Evolutionary conservation across 768 basidiomycete genomes (phyloP), one percentile per base, ranked within the genome.

Genomic region (Russula sp.): DNA sequence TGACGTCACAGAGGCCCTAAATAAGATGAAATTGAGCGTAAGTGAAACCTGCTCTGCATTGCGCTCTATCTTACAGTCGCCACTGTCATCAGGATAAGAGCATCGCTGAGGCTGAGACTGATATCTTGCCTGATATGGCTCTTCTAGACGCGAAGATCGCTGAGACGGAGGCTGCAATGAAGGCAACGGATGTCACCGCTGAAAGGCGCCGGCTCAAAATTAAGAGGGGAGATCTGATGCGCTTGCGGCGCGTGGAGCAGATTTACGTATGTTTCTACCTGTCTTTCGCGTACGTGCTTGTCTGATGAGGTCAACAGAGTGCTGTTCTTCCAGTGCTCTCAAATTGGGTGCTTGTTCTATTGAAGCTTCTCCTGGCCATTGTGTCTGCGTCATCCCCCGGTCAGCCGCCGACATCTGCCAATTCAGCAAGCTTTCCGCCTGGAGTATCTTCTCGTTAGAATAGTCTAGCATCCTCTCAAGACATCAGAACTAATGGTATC

Each of bases 341-440:
- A 24, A 90, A 88, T 49, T 94, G 93, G 85, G 95, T 98, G 3
- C 82, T 98, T 11, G 95, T 98, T 8, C 76, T 99, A 30, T 80
- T 99, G 64, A 98, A 98, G 75, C 79, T 98, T 14, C 78, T 99
- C 16, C 78, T 99, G 54, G 94, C 95, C 1, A 95, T 96, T 0
- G 93, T 97, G 26, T 94, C 94, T 0, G 92, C 93, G 2, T 84
- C 87, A 62, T 81, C 83, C 26, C 84, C 81, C 44, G 78, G 81
- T 52, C 86, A 84, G 65, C 78, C 76, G 10, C 88, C 87, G 34
- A 86, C 84, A 65, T 84, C 88, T 1, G 83, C 87, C 18, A 83
- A 84, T 5, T 86, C 86, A 18, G 83, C 84, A 18, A 83, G 82
- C 20, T 92, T 92, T 69, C 90, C 89, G 10, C 84, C 88, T 30